Percentiles rank a stretch among this genome's conserved stretches.
phyloP scores from a whole-genome alignment of 192 early-diverging fungal species.

The Linnemannia zychae region DNA sequence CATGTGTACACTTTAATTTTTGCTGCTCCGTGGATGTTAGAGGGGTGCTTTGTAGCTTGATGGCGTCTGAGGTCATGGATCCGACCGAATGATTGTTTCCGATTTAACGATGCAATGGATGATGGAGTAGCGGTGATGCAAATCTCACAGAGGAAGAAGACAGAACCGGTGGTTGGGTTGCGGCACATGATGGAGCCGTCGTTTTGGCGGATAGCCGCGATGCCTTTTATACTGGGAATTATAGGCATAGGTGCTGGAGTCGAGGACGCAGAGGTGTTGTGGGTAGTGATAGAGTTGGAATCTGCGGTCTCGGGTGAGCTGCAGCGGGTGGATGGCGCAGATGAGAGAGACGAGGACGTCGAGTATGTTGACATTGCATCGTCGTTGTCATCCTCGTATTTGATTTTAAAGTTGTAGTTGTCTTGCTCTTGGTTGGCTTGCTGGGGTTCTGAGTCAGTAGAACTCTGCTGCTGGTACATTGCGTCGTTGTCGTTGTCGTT shows the following conservation, averaged over 20 bases:
- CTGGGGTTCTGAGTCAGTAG: too few species aligned
- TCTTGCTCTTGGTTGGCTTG: too few species aligned
- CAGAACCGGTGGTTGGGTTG: conserved; percentile 3
- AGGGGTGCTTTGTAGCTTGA: conserved; percentile 33
- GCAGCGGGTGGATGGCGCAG: conserved; percentile 3
- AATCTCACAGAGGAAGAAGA: conserved; percentile 33
- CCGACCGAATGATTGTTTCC: conserved; percentile 20
- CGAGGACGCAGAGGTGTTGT: not conserved
- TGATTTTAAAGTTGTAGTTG: not conserved
- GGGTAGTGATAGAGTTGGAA: not conserved
- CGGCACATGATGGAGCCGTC: conserved; percentile 40
- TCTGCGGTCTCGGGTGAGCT: not conserved
- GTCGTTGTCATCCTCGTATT: not conserved
- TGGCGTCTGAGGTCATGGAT: conserved; percentile 45
- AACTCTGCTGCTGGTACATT: too few species aligned
- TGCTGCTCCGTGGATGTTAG: not conserved
- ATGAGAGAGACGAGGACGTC: conserved; percentile 14
- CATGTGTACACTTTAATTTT: not conserved
- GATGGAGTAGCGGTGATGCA: conserved; percentile 3
- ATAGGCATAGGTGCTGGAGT: conserved; percentile 1
- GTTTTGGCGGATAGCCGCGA: conserved; percentile 21
- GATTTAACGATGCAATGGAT: too few species aligned
- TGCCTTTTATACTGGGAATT: not conserved
- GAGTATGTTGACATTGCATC: not conserved
- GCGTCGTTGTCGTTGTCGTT: not conserved